Evolutionary conservation across 768 basidiomycete genomes (phyloP), one percentile per base, ranked within the genome.

Genomic region (Suillus discolor): DNA sequence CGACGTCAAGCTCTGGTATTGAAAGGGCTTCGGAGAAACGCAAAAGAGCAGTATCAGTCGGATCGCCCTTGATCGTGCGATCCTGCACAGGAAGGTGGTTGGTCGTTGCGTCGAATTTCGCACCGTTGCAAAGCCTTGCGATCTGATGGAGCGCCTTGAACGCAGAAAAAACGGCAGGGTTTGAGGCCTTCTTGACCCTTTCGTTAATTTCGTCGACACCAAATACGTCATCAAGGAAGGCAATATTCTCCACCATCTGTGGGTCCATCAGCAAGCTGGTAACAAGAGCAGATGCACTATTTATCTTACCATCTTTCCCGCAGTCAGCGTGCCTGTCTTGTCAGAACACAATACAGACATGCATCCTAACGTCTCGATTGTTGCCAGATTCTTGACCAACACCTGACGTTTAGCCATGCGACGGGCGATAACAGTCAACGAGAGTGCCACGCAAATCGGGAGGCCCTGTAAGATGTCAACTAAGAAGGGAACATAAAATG

Each of bases 301-400:
- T 6, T 8, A 18, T 45, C 69, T 61, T 61, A 73, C 74, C 83
- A 84, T 84, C 62, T 72, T 72, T 4, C 77, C 79, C 62, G 78
- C 68, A 1, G 88, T 89, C 23, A 89, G 75, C 0, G 86, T 88
- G 16, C 87, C 86, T 0, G 87, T 87, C 73, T 90, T 90, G 71
- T 90, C 84, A 6, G 81, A 82, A 59, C 79, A 80, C 41, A 83
- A 72, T 12, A 82, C 82, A 62, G 85, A 84, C 71, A 90, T 87
- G 11, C 84, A 81, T 8, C 89, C 89, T 6, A 91, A 79, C 8
- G 86, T 87, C 73, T 91, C 89, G 38, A 91, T 87, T 7, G 87
- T 90, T 31, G 87, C 81, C 28, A 91, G 77, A 3, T 85, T 85
- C 69, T 84, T 84, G 70, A 81, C 82, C 18, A 86, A 73, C 25